Base-by-base conservation (phyloP, 1,284 basidiomycete genomes). In the Hypsizygus ulmarius region DNA sequence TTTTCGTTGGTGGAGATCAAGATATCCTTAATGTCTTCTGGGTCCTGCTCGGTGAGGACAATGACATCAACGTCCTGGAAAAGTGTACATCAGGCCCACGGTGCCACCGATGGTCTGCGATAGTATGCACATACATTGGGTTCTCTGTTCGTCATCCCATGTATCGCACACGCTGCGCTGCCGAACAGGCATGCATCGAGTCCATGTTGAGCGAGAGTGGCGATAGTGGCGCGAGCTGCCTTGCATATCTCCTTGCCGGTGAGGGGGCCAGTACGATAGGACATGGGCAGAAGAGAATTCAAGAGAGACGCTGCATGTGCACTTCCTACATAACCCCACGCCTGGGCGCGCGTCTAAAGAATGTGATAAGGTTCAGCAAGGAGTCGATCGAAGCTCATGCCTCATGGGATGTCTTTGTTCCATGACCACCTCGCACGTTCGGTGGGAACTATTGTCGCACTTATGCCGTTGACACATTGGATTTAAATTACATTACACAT, bases 1-100 rank as follows among this genome's bases (percentile, higher is more conserved):
- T 57, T 52, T 12, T 61, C 10, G 50, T 74, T 61, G 3, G 51
- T 51, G 0, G 43, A 39, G 12, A 67, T 64, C 25, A 81, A 55
- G 21, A 66, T 56, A 5, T 56, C 50, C 52, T 81, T 80, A 45
- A 81, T 64, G 1, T 58, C 56, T 55, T 76, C 77, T 34, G 67
- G 61, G 37, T 65, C 59, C 7, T 42, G 37, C 2, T 59, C 49
- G 4, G 65, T 68, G 28, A 79, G 57, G 1, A 79, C 70, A 14
- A 79, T 65, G 12, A 80, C 60, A 53, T 81, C 79, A 9, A 78
- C 66, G 54, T 81, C 78, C 78, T 79, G 56, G 2, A 14, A 8
- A 11, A 43, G 18, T 27, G n/a, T 8, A 9, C 6, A 12, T 21
- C 10, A n/a, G 7, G 11, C 39, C 29, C 3, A 41, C 27, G 38